Base-by-base conservation (phyloP, 208 protist genomes). In the Wallacemonas sp. region DNA sequence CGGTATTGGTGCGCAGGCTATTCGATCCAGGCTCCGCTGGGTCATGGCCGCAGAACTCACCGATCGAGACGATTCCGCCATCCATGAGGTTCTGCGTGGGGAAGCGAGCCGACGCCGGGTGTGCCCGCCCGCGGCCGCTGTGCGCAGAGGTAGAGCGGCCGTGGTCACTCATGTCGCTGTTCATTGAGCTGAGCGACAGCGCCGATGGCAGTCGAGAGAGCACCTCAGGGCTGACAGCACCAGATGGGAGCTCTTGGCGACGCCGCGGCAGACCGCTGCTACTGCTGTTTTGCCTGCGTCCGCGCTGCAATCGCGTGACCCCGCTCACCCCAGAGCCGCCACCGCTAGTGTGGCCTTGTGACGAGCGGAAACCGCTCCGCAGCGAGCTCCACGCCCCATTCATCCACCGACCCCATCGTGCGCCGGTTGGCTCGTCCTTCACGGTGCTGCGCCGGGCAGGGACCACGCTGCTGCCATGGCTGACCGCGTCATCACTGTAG, bases 61-160 rank as follows among this genome's bases (percentile, higher is more conserved):
- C 72, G 11, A 82, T 62, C 45, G 70, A 78, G 44, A 68, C 39
- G 53, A 88, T 84, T 59, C 75, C 61, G 3, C 76, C 68, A 45
- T 93, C 80, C 75, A 93, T 90, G 36, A 93, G 55, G 62, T 90
- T 90, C 27, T 83, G 24, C 21, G 78, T 75, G 17, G 64, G 80
- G 34, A 49, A 21, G 22, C 6, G 11, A 2, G 28, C 41, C 12
- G 36, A n/a, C 38, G 21, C 15, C 5, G 15, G 4, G 38, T 22
- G 4, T 9, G 8, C 21, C 0, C 26, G 41, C 15, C 9, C n/a
- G 22, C 24, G 24, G 6, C 24, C 28, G 15, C 27, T 47, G 22
- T 36, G 33, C 2, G 26, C 2, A 21, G 59, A 60, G 58, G 56
- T 22, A 9, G 45, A 14, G 31, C 42, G 27, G 22, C 39, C 1